These are phyloP conservation scores for Pseudogymnoascus pannorum DNA, from an alignment of 2,329 filamentous ascomycete species.

Conservation along the genomic window DNA sequence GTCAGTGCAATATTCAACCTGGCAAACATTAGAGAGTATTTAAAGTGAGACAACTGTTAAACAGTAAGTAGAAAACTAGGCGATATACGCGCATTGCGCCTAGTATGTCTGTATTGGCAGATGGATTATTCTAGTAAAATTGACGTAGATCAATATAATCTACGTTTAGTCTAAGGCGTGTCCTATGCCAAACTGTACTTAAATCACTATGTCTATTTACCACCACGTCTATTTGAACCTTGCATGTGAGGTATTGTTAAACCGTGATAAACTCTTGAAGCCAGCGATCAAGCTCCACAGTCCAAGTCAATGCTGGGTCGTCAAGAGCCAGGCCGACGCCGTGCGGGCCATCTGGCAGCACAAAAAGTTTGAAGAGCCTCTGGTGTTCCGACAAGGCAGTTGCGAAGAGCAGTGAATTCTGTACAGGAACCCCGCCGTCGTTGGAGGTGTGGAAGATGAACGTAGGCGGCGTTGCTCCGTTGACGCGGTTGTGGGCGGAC, in stretches of 20 bases:
- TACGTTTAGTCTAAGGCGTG: too few species aligned
- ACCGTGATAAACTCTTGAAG: conserved; percentile 19
- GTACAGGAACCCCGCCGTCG: conserved; percentile 23
- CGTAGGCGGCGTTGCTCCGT: conserved; percentile 25
- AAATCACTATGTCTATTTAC: background rate
- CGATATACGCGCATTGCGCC: conserved; percentile 15
- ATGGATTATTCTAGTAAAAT: too few species aligned
- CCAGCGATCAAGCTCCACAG: conserved; percentile 25
- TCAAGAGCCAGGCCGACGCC: conserved; percentile 24
- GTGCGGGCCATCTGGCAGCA: conserved; percentile 27
- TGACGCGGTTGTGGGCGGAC: conserved; percentile 25
- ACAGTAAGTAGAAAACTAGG: conserved; percentile 18
- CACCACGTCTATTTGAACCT: background rate
- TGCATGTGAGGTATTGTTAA: conserved; percentile 9
- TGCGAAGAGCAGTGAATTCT: conserved; percentile 26
- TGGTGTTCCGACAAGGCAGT: conserved; percentile 21
- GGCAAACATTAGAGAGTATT: conserved; percentile 5
- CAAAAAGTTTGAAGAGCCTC: conserved; percentile 22
- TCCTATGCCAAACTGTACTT: background rate
- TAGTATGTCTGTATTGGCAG: too few species aligned
- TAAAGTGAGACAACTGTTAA: background rate
- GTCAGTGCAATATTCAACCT: conserved; percentile 9
- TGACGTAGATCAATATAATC: too few species aligned
- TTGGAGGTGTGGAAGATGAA: conserved; percentile 32
- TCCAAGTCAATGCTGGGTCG: conserved; percentile 23